Evolutionary conservation across 805 yeast genomes (phyloP).

Genomic region (Zygosaccharomyces rouxii): DNA sequence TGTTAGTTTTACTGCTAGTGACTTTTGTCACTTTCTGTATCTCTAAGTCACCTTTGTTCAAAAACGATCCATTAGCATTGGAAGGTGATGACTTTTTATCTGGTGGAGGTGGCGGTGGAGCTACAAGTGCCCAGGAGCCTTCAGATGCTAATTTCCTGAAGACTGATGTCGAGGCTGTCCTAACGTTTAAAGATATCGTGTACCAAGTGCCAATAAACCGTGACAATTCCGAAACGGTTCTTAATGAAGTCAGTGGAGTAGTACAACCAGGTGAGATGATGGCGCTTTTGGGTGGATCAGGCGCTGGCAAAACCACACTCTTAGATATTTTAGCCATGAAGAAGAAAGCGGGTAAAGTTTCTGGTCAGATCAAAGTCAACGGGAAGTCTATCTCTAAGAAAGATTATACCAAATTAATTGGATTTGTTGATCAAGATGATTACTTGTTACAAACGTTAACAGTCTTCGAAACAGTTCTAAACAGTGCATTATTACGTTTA

Average conservation of each 20-base stretch:
- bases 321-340: conserved; percentile 89
- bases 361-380: conserved; percentile 71
- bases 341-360: conserved; percentile 65
- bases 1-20: conserved; percentile 35
- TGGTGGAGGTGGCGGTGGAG: conserved; percentile 12
- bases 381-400: conserved; percentile 44
- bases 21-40: conserved; percentile 40
- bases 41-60: conserved; percentile 61
- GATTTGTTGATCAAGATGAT: conserved; percentile 96
- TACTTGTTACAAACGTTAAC: conserved; percentile 86
- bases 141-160: conserved; percentile 42
- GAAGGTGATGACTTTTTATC: conserved; percentile 22
- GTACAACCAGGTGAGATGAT: conserved; percentile 84
- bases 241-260: conserved; percentile 64
- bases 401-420: conserved; percentile 64
- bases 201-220: conserved; percentile 38
- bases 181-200: conserved; percentile 69
- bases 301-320: conserved; percentile 95
- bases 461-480: conserved; percentile 90
- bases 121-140: conserved; percentile 24
- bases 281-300: conserved; percentile 98
- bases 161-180: conserved; percentile 57
- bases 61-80: conserved; percentile 25
- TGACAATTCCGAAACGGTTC: conserved; percentile 38
- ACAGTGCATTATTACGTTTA: conserved; percentile 82